These are phyloP conservation scores for Xerocomellus amylosporus DNA, from an alignment of 768 basidiomycete genomes.

Conservation along the genomic window DNA sequence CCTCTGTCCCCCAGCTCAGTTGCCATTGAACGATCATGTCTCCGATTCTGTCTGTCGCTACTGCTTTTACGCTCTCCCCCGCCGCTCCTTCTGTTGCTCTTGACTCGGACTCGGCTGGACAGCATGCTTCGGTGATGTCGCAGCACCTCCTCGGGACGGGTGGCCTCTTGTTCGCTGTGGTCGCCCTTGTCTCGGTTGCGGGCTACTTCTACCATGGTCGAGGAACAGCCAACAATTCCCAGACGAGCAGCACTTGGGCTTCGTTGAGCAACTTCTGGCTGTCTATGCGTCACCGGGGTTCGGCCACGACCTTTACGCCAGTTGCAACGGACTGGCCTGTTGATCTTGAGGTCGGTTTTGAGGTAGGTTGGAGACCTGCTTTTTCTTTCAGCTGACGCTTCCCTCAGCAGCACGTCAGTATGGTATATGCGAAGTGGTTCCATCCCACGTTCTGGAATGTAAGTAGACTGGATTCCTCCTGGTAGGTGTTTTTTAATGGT, in stretches of 20 bases:
- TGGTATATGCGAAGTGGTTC: constrained; percentile 22
- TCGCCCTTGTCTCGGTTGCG: constrained; percentile 11
- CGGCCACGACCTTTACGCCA: neutral
- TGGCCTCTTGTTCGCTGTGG: constrained; percentile 13
- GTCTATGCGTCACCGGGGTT: constrained; percentile 2
- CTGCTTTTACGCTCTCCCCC: neutral
- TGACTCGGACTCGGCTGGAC: neutral
- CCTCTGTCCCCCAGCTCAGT: neutral
- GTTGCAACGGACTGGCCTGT: neutral
- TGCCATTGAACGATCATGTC: constrained; percentile 14
- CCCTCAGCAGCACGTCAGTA: constrained; percentile 12
- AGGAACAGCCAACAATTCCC: neutral
- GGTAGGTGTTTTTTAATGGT: neutral
- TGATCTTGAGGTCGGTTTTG: constrained; percentile 11
- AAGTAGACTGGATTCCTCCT: neutral
- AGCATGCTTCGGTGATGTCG: neutral
- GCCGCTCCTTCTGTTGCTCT: constrained; percentile 1
- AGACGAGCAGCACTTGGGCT: constrained; percentile 2
- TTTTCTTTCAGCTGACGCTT: neutral
- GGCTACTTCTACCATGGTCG: constrained; percentile 17
- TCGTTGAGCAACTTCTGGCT: constrained; percentile 8
- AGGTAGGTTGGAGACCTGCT: constrained; percentile 1
- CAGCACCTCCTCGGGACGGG: constrained; percentile 10
- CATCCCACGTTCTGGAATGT: constrained; percentile 24
- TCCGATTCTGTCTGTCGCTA: constrained; percentile 13